These are phyloP conservation scores for Pisolithus tinctorius DNA, from an alignment of 768 basidiomycete species.

Conservation along the genomic window DNA sequence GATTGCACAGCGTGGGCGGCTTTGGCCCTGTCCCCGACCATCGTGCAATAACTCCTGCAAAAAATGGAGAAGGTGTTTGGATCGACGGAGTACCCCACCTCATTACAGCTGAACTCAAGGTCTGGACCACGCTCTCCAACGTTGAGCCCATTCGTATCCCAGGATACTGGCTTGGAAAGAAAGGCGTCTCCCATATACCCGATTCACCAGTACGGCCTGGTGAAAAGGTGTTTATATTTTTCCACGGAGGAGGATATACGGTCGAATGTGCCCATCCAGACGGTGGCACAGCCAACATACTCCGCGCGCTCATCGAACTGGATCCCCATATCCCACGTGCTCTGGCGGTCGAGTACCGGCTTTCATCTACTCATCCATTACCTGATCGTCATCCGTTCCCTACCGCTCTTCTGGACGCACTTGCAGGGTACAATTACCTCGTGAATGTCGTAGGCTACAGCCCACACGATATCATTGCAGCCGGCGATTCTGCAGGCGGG, in stretches of 20 bases:
- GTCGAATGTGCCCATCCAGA: slow-evolving; percentile 51
- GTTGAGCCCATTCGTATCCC: slow-evolving; percentile 41
- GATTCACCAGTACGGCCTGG: slow-evolving; percentile 33
- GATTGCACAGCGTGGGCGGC: background rate
- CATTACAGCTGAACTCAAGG: slow-evolving; percentile 24
- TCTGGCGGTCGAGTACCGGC: slow-evolving; percentile 68
- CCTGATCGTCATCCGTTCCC: slow-evolving; percentile 57
- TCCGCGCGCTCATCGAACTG: slow-evolving; percentile 41
- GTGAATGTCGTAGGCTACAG: slow-evolving; percentile 48
- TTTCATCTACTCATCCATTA: slow-evolving; percentile 41
- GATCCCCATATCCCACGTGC: slow-evolving; percentile 38
- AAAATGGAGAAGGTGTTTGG: slow-evolving; percentile 24
- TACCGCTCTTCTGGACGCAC: slow-evolving; percentile 63
- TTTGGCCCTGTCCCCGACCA: slow-evolving; percentile 6
- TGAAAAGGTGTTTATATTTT: slow-evolving; percentile 50
- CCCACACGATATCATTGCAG: slow-evolving; percentile 54
- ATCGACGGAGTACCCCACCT: slow-evolving; percentile 27
- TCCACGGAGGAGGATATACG: slow-evolving; percentile 62
- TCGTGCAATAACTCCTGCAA: slow-evolving; percentile 7
- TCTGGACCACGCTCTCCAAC: slow-evolving; percentile 24
- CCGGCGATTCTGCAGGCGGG: slow-evolving; percentile 77
- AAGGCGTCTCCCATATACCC: slow-evolving; percentile 29
- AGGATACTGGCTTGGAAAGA: slow-evolving; percentile 52
- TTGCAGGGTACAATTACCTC: slow-evolving; percentile 71
- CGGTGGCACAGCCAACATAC: slow-evolving; percentile 33